phyloP scores from a whole-genome alignment of 1,284 basidiomycete species.

The Testicularia cyperi region DNA sequence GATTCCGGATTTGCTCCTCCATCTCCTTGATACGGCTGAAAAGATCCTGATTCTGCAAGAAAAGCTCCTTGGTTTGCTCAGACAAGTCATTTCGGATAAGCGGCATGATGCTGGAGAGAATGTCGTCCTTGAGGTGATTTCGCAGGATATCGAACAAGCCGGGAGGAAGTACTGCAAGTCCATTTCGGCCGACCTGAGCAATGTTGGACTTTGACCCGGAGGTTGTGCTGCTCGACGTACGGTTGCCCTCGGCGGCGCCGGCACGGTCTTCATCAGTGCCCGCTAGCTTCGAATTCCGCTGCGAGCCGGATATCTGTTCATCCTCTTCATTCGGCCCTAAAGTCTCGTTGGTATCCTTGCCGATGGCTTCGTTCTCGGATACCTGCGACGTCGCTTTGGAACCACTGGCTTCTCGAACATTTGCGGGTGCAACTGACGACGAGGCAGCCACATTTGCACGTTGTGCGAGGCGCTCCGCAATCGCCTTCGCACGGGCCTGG shows the following conservation, averaged over 20 bases:
- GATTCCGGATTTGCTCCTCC: constrained; percentile 34
- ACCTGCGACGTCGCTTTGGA: background rate
- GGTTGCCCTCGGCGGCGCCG: background rate
- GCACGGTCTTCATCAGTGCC: background rate
- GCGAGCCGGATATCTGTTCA: no score
- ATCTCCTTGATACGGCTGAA: constrained; percentile 31
- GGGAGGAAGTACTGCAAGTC: constrained; percentile 34
- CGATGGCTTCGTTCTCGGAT: background rate
- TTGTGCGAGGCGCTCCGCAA: constrained; percentile 30
- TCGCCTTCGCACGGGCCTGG: constrained; percentile 18
- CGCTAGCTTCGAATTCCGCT: no score
- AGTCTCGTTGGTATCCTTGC: background rate
- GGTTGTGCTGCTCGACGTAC: background rate
- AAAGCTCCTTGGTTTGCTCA: constrained; percentile 36
- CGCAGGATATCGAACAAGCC: constrained; percentile 38
- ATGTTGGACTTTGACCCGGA: constrained; percentile 17
- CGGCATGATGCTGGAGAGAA: constrained; percentile 35
- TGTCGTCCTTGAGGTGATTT: constrained; percentile 33
- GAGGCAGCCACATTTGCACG: background rate
- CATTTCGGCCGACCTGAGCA: constrained; percentile 34
- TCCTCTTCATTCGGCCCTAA: background rate
- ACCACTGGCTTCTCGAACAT: background rate
- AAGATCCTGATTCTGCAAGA: constrained; percentile 36
- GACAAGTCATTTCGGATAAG: constrained; percentile 33
- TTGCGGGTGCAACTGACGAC: no score